Evolutionary conservation across 1,139 yeast species (phyloP), one percentile per base, ranked within the genome.

Genomic region (Williopsis jadinii): DNA sequence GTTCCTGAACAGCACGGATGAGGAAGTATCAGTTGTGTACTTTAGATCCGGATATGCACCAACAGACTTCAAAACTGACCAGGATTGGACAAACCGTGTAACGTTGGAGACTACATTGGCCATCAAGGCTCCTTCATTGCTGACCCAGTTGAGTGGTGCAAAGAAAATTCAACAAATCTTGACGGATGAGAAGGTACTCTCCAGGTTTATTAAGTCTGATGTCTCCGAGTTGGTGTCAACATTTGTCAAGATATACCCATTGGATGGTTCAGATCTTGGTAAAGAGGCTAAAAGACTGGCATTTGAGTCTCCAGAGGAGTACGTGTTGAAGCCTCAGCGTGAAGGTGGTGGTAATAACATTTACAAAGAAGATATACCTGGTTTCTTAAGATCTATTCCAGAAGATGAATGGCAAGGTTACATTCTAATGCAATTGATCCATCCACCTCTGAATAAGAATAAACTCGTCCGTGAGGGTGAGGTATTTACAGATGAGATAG

Each of bases 281-380:
- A 54, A 61, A 38, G 45, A 57, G 34, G 97, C 95, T 5, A 77
- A 76, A 46, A 66, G 73, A 45, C 63, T 86, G 40, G 95, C 95
- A 3, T 66, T 82, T 39, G 77, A 77, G 47, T 50, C 64, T 1
- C 92, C 97, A 1, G 75, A 75, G 44, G 71, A 72, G 30, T 92
- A 70, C 60, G 98, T 92, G 1, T 70, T 92, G 54, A 92, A 92
- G 59, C 98, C 98, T 3, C 98, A 94, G 63, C 77, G 98, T 67
- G 98, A 92, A 68, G 98, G 98, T 32, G 84, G 83, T 36, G 98
- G 98, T 19, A 88, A 92, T 62, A 92, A 92, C 59, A 74, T 92
- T 41, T 92, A 92, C 65, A 85, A 85, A 54, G 75, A 76, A 37
- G 83, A 86, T 51, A 92, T 92, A 42, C 96, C 97, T 2, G 66